Base-by-base conservation (phyloP, 495 filamentous ascomycete species). In the Neurospora tetraspora region DNA sequence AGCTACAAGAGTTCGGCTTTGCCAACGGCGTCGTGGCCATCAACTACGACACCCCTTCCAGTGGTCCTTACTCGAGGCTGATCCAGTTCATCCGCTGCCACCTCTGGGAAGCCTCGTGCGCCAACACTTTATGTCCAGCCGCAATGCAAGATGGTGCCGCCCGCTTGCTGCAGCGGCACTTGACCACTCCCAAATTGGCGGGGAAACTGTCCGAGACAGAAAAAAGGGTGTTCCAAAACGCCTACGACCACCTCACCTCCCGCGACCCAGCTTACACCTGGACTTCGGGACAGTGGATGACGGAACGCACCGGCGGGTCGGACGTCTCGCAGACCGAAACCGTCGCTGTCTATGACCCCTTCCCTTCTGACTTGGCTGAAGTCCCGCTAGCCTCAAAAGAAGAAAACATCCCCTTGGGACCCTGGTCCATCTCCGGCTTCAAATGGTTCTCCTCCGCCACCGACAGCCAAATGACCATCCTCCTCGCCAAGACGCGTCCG, bases 281-380 rank as follows among this genome's bases (percentile, higher is more conserved):
- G 92, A 94, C 91, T 5, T 89, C 86, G 39, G 92, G 92, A 0
- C 92, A 94, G 77, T 95, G 92, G 92, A 94, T 94, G 92, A 94
- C 92, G 0, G 92, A 94, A 75, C 86, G 92, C n/a, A 81, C 85
- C 0, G 92, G 91, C 9, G 92, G 92, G 3, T 91, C 89, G 73
- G 92, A 95, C 74, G 90, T 94, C 4, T 88, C 88, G 8, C 86
- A 84, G 65, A 92, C 90, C 0, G 92, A 94, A 78, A 94, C 91
- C 2, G 73, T 92, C 85, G 39, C 86, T 79, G 72, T 78, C 74
- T 72, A 73, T 61, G 11, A 36, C 43, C 31, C 76, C 72, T 72
- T 71, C 70, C 45, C 77, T 45, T 43, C 80, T 61, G 6, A 7
- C 31, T 5, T 5, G 31, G 4, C 31, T 5, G 31, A 34, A 0